Evolutionary conservation across 2,329 filamentous ascomycete species (phyloP).

Genomic region (Berkeleyomyces basicola): DNA sequence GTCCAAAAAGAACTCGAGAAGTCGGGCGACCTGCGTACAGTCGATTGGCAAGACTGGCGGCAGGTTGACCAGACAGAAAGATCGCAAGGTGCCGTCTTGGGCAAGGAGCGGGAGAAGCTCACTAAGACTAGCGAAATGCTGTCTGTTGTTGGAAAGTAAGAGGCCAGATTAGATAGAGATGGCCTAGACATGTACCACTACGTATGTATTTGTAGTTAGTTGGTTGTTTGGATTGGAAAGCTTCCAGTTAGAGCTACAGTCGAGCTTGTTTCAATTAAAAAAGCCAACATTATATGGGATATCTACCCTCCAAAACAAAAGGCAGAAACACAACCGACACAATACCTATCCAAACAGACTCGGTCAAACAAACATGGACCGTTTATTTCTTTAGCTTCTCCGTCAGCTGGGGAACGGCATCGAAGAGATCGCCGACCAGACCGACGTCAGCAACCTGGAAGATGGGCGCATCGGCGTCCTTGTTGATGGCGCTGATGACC

Average conservation of each 20-base stretch:
- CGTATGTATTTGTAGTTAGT: neutral
- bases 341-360: neutral
- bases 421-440: conserved; percentile 86
- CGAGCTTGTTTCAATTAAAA: neutral
- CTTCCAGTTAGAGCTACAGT: neutral
- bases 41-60: conserved; percentile 73
- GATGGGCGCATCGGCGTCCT: conserved; percentile 90
- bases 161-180: neutral
- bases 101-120: conserved; percentile 66
- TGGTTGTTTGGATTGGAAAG: neutral
- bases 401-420: conserved; percentile 87
- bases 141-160: conserved; percentile 20
- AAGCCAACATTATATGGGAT: conserved; percentile 16
- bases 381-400: conserved; percentile 62
- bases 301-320: conserved; percentile 13
- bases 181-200: neutral
- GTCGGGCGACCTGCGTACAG: conserved; percentile 22
- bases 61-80: conserved; percentile 68
- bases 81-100: conserved; percentile 43
- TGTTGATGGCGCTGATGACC: conserved; percentile 97
- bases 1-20: conserved; percentile 37
- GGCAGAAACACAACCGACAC: neutral
- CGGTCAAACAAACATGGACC: neutral
- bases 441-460: conserved; percentile 97
- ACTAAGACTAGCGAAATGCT: conserved; percentile 42